A percentile compares a stretch with the other conserved stretches of the same genome.
phyloP scores from a whole-genome alignment of 305 asterid species.

The Fraxinus sp. region DNA sequence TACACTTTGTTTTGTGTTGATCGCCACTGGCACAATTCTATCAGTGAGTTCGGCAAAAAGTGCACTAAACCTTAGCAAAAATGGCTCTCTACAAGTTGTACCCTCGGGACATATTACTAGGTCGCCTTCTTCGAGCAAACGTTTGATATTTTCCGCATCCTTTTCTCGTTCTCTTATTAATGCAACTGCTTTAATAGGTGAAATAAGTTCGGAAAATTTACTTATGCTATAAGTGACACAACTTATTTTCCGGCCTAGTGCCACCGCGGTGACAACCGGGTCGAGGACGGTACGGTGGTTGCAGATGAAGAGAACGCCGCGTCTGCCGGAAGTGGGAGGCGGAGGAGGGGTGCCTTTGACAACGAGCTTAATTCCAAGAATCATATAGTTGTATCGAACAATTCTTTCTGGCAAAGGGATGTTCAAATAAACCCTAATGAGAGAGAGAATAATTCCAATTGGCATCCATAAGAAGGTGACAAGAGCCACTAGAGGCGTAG shows the following conservation, averaged over 20 bases:
- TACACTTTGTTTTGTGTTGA: conserved; percentile 62
- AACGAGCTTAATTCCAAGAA: conserved; percentile 71
- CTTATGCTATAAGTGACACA: conserved; percentile 92
- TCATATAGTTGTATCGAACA: conserved; percentile 54
- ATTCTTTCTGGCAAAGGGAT: conserved; percentile 69
- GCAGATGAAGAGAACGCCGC: conserved; percentile 81
- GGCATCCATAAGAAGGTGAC: conserved; percentile 82
- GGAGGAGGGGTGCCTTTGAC: conserved; percentile 88
- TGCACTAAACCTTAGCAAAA: conserved; percentile 76
- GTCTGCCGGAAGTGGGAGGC: conserved; percentile 53
- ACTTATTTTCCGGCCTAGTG: conserved; percentile 81
- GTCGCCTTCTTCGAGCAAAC: conserved; percentile 73
- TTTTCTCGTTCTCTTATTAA: conserved; percentile 69
- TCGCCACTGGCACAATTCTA: conserved; percentile 83
- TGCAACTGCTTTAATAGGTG: conserved; percentile 87
- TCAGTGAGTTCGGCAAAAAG: conserved; percentile 83
- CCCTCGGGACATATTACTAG: conserved; percentile 88
- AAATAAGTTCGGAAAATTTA: conserved; percentile 72
- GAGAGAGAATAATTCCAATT: conserved; percentile 56
- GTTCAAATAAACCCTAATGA: conserved; percentile 63
- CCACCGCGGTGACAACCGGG: conserved; percentile 83
- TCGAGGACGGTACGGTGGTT: conserved; percentile 87
- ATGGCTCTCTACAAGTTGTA: conserved; percentile 83
- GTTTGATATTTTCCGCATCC: conserved; percentile 70
- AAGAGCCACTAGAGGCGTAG: conserved; percentile 70